A percentile compares a stretch with the other conserved stretches of the same genome.
Conservation (phyloP, 257 asterid species). For the Cruciata laevipes region DNA sequence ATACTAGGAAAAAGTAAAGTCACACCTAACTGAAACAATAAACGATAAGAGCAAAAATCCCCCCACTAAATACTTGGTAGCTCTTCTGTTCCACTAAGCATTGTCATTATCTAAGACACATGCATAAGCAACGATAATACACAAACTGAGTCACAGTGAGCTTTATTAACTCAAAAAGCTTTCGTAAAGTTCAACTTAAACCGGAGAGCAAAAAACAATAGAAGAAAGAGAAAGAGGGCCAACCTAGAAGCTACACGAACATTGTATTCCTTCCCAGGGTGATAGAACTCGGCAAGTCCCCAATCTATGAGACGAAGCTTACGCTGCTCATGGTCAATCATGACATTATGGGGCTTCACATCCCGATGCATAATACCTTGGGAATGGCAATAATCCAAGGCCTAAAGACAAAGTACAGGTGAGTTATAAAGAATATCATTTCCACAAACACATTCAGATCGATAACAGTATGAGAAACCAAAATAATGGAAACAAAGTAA, state of each 20-base stretch:
- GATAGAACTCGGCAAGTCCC: slow-evolving; percentile 48
- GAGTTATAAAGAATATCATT: slow-evolving; percentile 5
- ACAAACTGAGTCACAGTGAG: no score
- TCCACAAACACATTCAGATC: not conserved
- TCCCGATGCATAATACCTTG: slow-evolving; percentile 50
- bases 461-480: not conserved
- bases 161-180: not conserved
- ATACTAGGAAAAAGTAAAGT: not conserved
- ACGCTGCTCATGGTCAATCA: slow-evolving; percentile 50
- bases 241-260: slow-evolving; percentile 52
- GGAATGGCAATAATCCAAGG: slow-evolving; percentile 42
- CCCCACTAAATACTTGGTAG: not conserved
- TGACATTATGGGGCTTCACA: slow-evolving; percentile 49
- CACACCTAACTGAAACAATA: not conserved
- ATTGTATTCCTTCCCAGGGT: slow-evolving; percentile 42
- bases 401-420: slow-evolving; percentile 20
- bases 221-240: slow-evolving; percentile 15
- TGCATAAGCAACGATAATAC: not conserved
- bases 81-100: not conserved
- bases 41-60: not conserved
- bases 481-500: no score
- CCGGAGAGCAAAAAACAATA: not conserved
- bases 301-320: slow-evolving; percentile 44
- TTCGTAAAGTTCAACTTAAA: not conserved
- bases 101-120: no score